Evolutionary conservation across 306 rosid genomes (phyloP), one percentile per base, ranked within the genome.

Genomic region (Lotus japonicus): DNA sequence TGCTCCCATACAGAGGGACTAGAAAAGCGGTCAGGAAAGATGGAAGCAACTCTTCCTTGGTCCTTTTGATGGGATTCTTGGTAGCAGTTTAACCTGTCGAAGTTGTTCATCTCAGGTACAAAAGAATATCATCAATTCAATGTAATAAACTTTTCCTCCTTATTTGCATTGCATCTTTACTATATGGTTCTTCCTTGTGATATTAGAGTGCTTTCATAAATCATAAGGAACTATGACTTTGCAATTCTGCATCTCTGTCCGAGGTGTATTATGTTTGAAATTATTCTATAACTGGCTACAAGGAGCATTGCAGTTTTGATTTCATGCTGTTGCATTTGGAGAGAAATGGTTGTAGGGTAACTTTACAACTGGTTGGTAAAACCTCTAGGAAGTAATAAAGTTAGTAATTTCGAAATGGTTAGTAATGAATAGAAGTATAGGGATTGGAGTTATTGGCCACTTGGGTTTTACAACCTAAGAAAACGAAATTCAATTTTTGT

Each of bases 31-130:
- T 77, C 84, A 70, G 58, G 92, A 85, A 78, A 86, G 88, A 79
- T 94, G 98, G 96, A 84, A 76, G 58, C 84, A 66, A 39, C 74
- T 68, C 76, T 85, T 82, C 79, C 81, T 94, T 77, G 96, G 97
- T 78, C 95, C 98, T 46, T 88, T 94, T 76, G 92, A 94, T 71
- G 98, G 97, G 81, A 82, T 88, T 82, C 94, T 94, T 60, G 81
- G 90, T 72, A 94, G 98, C 83, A 79, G 79, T 72, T 83, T 94
- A 65, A 85, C 94, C 55, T 94, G 98, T 74, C 89, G 68, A 81
- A 94, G 84, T 66, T 94, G 98, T 78, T 85, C 90, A 50, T 85
- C 96, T 11, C 92, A 86, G 97, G 96, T 94, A 77, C 44, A 33
- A 15, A 11, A 69, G 51, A 38, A 66, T 68, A 76, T 70, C 66